Percentiles rank a stretch among this genome's conserved stretches.
These are phyloP conservation scores for Neospermospora avenae DNA, from an alignment of 2,329 filamentous ascomycete genomes.

Conservation along the genomic window DNA sequence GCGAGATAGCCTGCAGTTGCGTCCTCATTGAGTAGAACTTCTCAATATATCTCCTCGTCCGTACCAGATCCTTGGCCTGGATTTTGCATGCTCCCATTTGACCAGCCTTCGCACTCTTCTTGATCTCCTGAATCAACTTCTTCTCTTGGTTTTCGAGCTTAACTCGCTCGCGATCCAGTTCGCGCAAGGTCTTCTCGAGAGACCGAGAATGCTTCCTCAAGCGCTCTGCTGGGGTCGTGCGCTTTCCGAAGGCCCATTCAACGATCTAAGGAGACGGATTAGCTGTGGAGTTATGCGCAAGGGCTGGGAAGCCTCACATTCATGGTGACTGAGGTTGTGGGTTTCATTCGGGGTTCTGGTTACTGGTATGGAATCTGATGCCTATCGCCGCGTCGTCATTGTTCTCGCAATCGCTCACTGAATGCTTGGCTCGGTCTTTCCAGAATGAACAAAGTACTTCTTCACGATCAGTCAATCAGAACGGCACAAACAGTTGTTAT, in stretches of 20 bases:
- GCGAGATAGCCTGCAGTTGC: slow-evolving; percentile 90
- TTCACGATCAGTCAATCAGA: not conserved
- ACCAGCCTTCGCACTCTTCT: slow-evolving; percentile 95
- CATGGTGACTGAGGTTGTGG: slow-evolving; percentile 37
- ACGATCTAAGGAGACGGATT: slow-evolving; percentile 62
- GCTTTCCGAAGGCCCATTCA: slow-evolving; percentile 99
- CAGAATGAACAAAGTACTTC: not conserved
- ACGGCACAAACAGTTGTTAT: no score
- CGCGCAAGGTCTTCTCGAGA: slow-evolving; percentile 94
- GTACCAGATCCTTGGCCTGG: slow-evolving; percentile 93
- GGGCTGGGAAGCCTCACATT: slow-evolving; percentile 46
- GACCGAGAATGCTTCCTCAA: slow-evolving; percentile 92
- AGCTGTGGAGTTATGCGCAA: not conserved
- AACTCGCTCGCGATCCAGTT: slow-evolving; percentile 89
- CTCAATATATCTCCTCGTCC: slow-evolving; percentile 90
- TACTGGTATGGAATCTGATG: slow-evolving; percentile 5
- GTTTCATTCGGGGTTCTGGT: not conserved
- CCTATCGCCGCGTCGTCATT: slow-evolving; percentile 21
- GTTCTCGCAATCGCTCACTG: not conserved
- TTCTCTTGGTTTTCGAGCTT: slow-evolving; percentile 99
- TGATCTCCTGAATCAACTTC: slow-evolving; percentile 93
- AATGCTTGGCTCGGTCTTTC: not conserved
- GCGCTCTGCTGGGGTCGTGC: slow-evolving; percentile 93
- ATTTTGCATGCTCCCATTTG: slow-evolving; percentile 99
- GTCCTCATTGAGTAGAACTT: slow-evolving; percentile 99